Evolutionary conservation across 2,329 filamentous ascomycete species (phyloP), one percentile per base, ranked within the genome.

Genomic region (Fusarium redolens): DNA sequence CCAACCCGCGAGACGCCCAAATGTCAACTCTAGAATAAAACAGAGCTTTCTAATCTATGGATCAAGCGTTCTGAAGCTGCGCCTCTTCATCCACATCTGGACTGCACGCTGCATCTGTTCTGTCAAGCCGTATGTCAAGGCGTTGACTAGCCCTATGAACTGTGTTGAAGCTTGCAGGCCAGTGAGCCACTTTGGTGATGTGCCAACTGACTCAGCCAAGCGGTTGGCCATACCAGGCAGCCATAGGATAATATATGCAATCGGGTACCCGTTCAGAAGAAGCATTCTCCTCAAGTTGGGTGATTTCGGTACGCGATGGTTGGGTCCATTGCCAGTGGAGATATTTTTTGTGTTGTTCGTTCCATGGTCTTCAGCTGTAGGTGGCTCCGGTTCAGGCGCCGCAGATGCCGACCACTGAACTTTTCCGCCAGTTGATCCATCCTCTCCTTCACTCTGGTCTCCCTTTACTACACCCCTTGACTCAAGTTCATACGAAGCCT

Each of bases 91-190:
- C 56, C 56, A 59, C 25, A 38, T 52, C 12, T 31, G 56, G 5
- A 59, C 45, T 1, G 44, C 45, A 20, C 56, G 56, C 25, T 59
- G 56, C 56, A 59, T 59, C 33, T 59, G 56, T 4, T 59, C 56
- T 25, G 56, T 59, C 12, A 59, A 52, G 7, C 56, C 56, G 4
- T 60, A 60, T 2, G 57, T 54, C 28, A 60, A 28, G 25, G 57
- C 57, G 8, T 60, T 60, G 13, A 40, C 57, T 0, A 60, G 17
- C 7, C 57, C 57, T 10, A 60, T 33, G n/a, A 54, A 54, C 17
- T 60, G 57, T 5, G 57, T 54, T 7, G 45, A 60, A 13, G 35
- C 45, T 18, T 40, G 45, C 6, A 60, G 57, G 5, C 17, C 45
- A 7, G 47, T 60, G 11, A 60, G 57, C 57, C 57, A 60, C 22